phyloP scores from a whole-genome alignment of 2,329 filamentous ascomycete genomes.

The Fusarium oxysporum region DNA sequence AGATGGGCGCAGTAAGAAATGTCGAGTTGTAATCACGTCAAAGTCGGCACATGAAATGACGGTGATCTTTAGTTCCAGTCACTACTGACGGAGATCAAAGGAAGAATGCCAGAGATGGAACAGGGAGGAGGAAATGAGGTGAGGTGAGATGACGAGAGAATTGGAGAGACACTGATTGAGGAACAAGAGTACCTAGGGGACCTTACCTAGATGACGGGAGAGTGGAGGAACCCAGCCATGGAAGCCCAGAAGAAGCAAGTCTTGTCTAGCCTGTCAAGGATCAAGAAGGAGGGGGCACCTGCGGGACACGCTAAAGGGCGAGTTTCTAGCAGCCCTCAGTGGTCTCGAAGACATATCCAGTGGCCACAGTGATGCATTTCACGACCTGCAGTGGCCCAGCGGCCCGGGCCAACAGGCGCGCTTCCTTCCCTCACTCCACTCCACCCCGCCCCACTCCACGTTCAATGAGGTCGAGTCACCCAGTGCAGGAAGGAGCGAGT shows the following conservation, averaged over 20 bases:
- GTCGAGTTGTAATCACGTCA: constrained; percentile 10
- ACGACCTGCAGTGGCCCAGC: constrained; percentile 38
- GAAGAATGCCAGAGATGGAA: constrained; percentile 9
- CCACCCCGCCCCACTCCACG: not conserved
- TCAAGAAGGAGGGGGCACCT: constrained; percentile 9
- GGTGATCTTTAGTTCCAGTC: not conserved
- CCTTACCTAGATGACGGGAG: constrained; percentile 34
- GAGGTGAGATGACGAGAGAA: constrained; percentile 28
- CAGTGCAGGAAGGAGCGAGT: constrained; percentile 29
- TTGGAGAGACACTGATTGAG: constrained; percentile 17
- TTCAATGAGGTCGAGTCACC: constrained; percentile 11
- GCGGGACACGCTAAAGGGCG: constrained; percentile 31
- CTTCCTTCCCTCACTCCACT: not conserved
- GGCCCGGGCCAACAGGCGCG: constrained; percentile 24
- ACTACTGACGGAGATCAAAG: not conserved
- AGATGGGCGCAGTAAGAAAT: constrained; percentile 17
- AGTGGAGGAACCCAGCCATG: constrained; percentile 34
- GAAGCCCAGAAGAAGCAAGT: constrained; percentile 38
- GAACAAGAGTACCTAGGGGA: constrained; percentile 14
- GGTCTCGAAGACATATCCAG: constrained; percentile 26
- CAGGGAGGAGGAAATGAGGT: constrained; percentile 10
- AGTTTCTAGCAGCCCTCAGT: constrained; percentile 37
- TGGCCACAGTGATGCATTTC: constrained; percentile 39
- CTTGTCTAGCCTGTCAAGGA: constrained; percentile 11
- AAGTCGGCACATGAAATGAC: not conserved